These are phyloP conservation scores for Pseudopithomyces chartarum DNA, from an alignment of 2,329 filamentous ascomycete genomes.

Conservation along the genomic window DNA sequence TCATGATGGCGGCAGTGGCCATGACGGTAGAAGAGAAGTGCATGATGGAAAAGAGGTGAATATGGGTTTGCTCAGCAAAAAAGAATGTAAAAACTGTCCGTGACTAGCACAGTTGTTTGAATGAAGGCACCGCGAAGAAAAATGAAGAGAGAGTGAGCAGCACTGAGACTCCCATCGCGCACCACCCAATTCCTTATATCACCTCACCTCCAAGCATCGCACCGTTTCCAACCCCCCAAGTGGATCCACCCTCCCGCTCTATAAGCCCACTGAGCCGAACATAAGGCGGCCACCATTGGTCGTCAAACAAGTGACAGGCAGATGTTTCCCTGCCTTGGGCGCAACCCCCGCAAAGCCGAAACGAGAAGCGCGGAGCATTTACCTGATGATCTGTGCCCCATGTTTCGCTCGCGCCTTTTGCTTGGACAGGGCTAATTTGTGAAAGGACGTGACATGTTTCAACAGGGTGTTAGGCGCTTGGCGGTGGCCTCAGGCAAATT, in stretches of 20 bases:
- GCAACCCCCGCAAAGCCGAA: background rate
- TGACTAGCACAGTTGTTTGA: conserved; percentile 24
- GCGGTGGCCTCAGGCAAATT: conserved; percentile 4
- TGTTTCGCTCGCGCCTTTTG: background rate
- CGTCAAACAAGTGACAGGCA: background rate
- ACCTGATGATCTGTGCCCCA: background rate
- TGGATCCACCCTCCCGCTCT: background rate
- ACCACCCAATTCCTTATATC: conserved; percentile 15
- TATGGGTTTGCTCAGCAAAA: conserved; percentile 28
- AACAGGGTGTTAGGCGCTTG: background rate
- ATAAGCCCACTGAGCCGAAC: background rate
- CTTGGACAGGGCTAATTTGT: conserved; percentile 5
- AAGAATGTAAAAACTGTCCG: conserved; percentile 15
- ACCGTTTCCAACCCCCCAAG: background rate
- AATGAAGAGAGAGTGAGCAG: conserved; percentile 15
- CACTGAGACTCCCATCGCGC: conserved; percentile 12
- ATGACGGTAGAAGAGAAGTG: conserved; percentile 28
- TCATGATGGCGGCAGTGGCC: conserved; percentile 23
- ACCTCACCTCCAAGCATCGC: background rate
- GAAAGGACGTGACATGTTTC: conserved; percentile 9
- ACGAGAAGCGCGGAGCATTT: background rate
- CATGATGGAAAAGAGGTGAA: conserved; percentile 18
- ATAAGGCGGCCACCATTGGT: background rate
- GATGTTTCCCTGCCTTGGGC: background rate
- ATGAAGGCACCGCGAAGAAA: conserved; percentile 14